Percentiles rank a stretch among this genome's conserved stretches.
phyloP scores from a whole-genome alignment of 163 green algal species.

The Prototheca stagnorum region DNA sequence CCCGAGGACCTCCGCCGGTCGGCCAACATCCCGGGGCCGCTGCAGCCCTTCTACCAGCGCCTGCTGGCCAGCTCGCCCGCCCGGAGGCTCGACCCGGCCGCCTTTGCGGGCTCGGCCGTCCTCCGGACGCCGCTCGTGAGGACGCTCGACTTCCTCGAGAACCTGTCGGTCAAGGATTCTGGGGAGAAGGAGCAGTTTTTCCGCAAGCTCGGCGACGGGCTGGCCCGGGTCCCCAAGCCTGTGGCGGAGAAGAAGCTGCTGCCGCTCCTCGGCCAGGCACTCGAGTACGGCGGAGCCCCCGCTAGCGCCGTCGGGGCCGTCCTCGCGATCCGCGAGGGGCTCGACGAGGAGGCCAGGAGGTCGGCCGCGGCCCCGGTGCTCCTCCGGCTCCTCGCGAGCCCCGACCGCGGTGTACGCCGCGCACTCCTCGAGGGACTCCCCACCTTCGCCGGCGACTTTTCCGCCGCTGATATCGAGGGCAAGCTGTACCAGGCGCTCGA shows the following conservation, averaged over 20 bases:
- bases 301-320: slow-evolving; percentile 35
- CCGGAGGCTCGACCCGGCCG: slow-evolving; percentile 71
- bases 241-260: slow-evolving; percentile 77
- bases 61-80: slow-evolving; percentile 59
- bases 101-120: slow-evolving; percentile 58
- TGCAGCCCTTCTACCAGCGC: slow-evolving; percentile 66
- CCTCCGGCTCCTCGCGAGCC: slow-evolving; percentile 71
- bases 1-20: slow-evolving; percentile 70
- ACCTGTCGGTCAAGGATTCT: slow-evolving; percentile 73
- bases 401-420: slow-evolving; percentile 41
- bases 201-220: slow-evolving; percentile 46
- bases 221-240: slow-evolving; percentile 48
- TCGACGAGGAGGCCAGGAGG: slow-evolving; percentile 44
- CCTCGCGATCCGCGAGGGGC: slow-evolving; percentile 50
- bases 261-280: slow-evolving; percentile 59
- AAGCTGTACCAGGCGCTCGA: slow-evolving; percentile 72
- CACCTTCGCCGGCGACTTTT: slow-evolving; percentile 47
- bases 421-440: slow-evolving; percentile 80
- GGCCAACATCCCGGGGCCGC: slow-evolving; percentile 52
- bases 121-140: slow-evolving; percentile 84
- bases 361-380: slow-evolving; percentile 66
- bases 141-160: slow-evolving; percentile 83
- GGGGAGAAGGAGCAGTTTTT: slow-evolving; percentile 93
- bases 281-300: slow-evolving; percentile 83
- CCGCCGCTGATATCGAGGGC: slow-evolving; percentile 10